Evolutionary conservation across 306 rosid genomes (phyloP).

Genomic region (Malus asiatica): DNA sequence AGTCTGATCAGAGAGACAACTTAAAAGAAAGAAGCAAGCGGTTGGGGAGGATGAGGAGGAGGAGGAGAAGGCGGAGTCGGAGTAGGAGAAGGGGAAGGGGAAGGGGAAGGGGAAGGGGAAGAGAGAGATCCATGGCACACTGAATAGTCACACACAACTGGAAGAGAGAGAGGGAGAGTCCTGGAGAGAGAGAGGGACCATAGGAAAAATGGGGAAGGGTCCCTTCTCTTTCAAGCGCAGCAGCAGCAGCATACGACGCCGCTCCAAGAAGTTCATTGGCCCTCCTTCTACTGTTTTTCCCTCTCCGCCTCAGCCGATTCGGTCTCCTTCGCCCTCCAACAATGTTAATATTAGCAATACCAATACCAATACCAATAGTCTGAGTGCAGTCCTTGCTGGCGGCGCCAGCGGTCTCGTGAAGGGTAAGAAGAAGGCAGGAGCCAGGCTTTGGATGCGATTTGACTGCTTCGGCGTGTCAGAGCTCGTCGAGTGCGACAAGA

Average conservation of each 20-base stretch:
- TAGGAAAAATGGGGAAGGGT: constrained; percentile 45
- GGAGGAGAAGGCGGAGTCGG: neutral
- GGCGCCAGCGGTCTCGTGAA: constrained; percentile 12
- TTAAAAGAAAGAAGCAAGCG: neutral
- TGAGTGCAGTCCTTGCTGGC: neutral
- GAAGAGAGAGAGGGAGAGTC: neutral
- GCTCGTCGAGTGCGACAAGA: constrained; percentile 80
- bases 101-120: no score
- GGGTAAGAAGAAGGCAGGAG: constrained; percentile 81
- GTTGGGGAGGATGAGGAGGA: neutral
- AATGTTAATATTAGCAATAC: no score
- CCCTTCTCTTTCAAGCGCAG: constrained; percentile 60
- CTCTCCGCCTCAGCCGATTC: constrained; percentile 16
- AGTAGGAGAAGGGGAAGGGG: neutral
- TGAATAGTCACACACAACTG: neutral
- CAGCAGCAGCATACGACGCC: constrained; percentile 44
- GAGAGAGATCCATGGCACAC: neutral
- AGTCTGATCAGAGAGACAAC: no score
- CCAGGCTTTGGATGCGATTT: constrained; percentile 85
- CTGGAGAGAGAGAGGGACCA: constrained; percentile 12
- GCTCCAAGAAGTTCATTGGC: constrained; percentile 34
- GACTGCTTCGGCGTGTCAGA: constrained; percentile 64
- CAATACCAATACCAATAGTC: neutral
- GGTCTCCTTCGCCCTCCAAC: neutral
- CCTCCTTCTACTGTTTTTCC: neutral